Percentiles rank a stretch among this genome's conserved stretches.
These are phyloP conservation scores for Hericium erinaceus DNA, from an alignment of 768 basidiomycete genomes.

Conservation along the genomic window DNA sequence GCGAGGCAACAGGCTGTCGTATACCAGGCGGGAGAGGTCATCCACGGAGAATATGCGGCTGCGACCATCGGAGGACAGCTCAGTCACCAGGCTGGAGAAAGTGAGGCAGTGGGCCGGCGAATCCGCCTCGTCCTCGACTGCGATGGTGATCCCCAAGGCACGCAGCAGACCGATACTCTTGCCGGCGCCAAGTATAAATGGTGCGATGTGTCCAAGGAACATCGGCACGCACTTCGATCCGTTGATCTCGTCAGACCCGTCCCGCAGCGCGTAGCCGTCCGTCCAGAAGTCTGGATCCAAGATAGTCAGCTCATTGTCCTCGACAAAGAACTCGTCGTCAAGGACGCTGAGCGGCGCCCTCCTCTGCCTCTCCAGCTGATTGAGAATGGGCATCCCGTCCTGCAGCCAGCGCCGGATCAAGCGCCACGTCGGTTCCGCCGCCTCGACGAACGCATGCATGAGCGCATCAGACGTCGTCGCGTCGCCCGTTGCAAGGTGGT, in stretches of 20 bases:
- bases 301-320: slow-evolving; percentile 46
- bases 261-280: slow-evolving; percentile 56
- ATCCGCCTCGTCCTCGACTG: not conserved
- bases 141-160: slow-evolving; percentile 33
- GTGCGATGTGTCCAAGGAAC: slow-evolving; percentile 55
- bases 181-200: slow-evolving; percentile 53
- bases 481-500: slow-evolving; percentile 52
- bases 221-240: slow-evolving; percentile 35
- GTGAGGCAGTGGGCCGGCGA: slow-evolving; percentile 4
- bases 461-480: slow-evolving; percentile 43
- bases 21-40: slow-evolving; percentile 50
- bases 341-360: slow-evolving; percentile 20
- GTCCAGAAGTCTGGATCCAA: slow-evolving; percentile 74
- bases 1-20: slow-evolving; percentile 50
- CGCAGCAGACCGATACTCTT: slow-evolving; percentile 72
- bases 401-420: slow-evolving; percentile 67
- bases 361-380: slow-evolving; percentile 6
- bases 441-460: slow-evolving; percentile 46
- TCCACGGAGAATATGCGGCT: slow-evolving; percentile 50
- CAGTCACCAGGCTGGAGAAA: slow-evolving; percentile 6
- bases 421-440: slow-evolving; percentile 63
- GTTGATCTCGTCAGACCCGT: slow-evolving; percentile 22
- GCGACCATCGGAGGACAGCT: not conserved
- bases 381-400: slow-evolving; percentile 53
- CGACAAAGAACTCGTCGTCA: slow-evolving; percentile 77